A percentile compares a stretch with the other conserved stretches of the same genome.
These are phyloP conservation scores for Xylaria arbuscula DNA, from an alignment of 2,329 filamentous ascomycete species.

Conservation along the genomic window DNA sequence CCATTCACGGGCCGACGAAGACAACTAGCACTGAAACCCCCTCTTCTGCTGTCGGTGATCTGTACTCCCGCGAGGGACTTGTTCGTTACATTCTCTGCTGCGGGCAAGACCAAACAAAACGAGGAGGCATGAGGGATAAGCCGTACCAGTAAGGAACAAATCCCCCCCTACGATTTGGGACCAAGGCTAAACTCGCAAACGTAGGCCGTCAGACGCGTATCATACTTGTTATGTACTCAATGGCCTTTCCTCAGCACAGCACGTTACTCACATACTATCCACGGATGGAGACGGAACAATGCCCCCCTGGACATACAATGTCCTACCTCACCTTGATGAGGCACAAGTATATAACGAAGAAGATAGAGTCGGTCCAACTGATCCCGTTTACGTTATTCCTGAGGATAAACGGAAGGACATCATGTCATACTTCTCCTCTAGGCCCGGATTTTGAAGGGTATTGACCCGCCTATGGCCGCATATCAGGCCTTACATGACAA, in stretches of 20 bases:
- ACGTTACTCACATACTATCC: constrained; percentile 60
- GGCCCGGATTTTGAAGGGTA: constrained; percentile 62
- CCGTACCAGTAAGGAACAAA: constrained; percentile 78
- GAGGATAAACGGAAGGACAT: constrained; percentile 73
- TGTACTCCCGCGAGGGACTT: constrained; percentile 84
- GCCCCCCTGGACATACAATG: constrained; percentile 53
- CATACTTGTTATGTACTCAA: constrained; percentile 93
- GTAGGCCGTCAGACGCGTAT: constrained; percentile 83
- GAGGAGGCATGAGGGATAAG: constrained; percentile 91
- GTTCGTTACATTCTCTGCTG: constrained; percentile 90
- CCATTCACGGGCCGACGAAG: constrained; percentile 65
- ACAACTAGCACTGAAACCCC: constrained; percentile 39
- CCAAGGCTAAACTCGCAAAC: constrained; percentile 28
- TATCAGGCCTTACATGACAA: constrained; percentile 49
- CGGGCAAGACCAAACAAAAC: constrained; percentile 77
- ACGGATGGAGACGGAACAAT: constrained; percentile 57
- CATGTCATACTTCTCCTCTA: constrained; percentile 71
- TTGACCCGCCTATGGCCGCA: constrained; percentile 51
- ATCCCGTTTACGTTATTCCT: constrained; percentile 89
- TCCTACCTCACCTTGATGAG: constrained; percentile 62
- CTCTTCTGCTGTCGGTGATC: constrained; percentile 44
- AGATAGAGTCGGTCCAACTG: constrained; percentile 76
- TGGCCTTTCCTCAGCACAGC: constrained; percentile 84
- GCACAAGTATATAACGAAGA: constrained; percentile 75
- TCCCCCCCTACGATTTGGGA: constrained; percentile 22